A percentile compares a stretch with the other conserved stretches of the same genome.
These are phyloP conservation scores for Xylaria sp. DNA, from an alignment of 495 filamentous ascomycete species.

Conservation along the genomic window DNA sequence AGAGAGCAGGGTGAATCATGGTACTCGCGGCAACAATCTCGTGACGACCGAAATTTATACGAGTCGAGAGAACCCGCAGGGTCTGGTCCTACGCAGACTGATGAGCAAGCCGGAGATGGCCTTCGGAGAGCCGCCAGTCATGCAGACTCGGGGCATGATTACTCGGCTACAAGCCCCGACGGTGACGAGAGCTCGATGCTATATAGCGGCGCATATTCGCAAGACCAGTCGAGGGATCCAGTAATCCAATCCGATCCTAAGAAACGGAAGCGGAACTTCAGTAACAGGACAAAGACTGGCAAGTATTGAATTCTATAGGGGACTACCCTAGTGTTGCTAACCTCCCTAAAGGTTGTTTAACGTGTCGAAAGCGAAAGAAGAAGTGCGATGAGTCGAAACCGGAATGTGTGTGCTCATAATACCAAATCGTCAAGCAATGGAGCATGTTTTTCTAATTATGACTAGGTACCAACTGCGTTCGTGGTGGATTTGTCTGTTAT, in stretches of 20 bases:
- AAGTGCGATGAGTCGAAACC: constrained; percentile 97
- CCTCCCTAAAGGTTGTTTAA: constrained; percentile 71
- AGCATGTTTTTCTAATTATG: constrained; percentile 29
- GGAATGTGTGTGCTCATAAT: constrained; percentile 68
- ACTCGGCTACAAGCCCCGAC: constrained; percentile 56
- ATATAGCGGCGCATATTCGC: constrained; percentile 51
- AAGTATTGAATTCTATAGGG: constrained; percentile 26
- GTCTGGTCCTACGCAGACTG: constrained; percentile 48
- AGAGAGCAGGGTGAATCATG: constrained; percentile 52
- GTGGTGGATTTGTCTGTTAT: constrained; percentile 90
- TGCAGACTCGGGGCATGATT: constrained; percentile 49
- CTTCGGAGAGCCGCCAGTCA: constrained; percentile 49
- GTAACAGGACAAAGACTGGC: constrained; percentile 93
- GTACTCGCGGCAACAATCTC: constrained; percentile 48
- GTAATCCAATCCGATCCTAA: constrained; percentile 74
- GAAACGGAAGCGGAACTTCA: constrained; percentile 86
- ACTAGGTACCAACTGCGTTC: constrained; percentile 88
- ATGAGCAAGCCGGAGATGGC: constrained; percentile 53
- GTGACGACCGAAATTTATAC: constrained; percentile 52
- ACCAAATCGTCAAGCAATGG: background rate
- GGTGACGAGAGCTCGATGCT: constrained; percentile 52
- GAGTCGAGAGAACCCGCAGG: constrained; percentile 52
- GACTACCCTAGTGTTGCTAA: constrained; percentile 29
- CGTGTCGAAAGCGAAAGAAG: constrained; percentile 93
- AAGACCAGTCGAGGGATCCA: constrained; percentile 55